Evolutionary conservation across 345 rosid genomes (phyloP), one percentile per base, ranked within the genome.

Genomic region (Brassica rapa): DNA sequence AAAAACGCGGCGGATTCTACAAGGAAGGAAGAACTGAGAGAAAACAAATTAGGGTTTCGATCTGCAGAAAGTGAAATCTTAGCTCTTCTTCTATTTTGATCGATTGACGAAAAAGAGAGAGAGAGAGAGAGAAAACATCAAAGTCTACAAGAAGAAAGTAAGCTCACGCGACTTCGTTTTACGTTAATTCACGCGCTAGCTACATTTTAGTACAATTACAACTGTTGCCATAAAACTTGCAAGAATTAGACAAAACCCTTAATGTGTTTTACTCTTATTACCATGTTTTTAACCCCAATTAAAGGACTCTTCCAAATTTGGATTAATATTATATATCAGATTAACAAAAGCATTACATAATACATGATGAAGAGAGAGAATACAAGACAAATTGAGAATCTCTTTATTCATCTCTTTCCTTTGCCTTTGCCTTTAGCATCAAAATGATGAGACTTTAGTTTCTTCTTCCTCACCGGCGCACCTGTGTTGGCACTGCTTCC

Each of bases 361-460:
- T 32, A 63, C 55, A 68, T 41, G 73, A 72, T 41, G 73, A 72
- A 56, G 63, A 51, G 6, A 56, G 63, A 51, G 6, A 27, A 32
- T 74, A 51, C 72, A 49, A 53, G 0, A 53, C 59, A 35, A 39
- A 68, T 7, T 29, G 25, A 68, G 16, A 33, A 14, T n/a, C 9
- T 57, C 61, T 29, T 43, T 33, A 0, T 43, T 75, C 79, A 89
- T 84, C 85, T 86, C 72, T 91, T 83, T 41, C 75, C 77, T 73
- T 80, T 87, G 53, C 85, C 92, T 86, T 69, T 88, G 12, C 82
- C 73, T 83, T 90, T 94, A 16, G 93, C 70, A 82, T 85, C 91
- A 56, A 91, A 93, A 67, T 90, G 98, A 82, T 89, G 97, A 56
- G 89, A 57, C 86, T 84, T 95, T 67, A 90, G 86, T 81, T 91